Percentiles rank a stretch among this genome's conserved stretches.
Evolutionary conservation across 2,329 filamentous ascomycete species (phyloP).

Genomic region (Penicillium sp.): DNA sequence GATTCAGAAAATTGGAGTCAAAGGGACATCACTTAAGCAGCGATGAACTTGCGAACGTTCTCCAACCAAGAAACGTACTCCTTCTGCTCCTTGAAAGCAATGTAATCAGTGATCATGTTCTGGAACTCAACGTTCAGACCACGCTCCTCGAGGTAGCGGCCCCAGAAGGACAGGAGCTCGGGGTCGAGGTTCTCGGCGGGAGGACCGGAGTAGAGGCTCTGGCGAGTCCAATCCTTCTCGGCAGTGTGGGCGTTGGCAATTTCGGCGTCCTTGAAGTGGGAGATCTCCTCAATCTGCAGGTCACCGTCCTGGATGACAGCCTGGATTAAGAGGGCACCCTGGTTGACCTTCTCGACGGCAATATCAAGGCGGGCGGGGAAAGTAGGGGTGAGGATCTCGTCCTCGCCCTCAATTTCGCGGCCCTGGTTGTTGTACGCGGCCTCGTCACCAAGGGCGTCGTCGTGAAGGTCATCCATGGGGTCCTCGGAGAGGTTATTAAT

Average conservation of each 20-base stretch:
- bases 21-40: conserved; percentile 53
- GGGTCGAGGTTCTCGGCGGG: conserved; percentile 93
- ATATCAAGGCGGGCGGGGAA: conserved; percentile 84
- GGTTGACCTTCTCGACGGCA: conserved; percentile 81
- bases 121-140: conserved; percentile 85
- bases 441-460: conserved; percentile 57
- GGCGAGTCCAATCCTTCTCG: conserved; percentile 73
- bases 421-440: conserved; percentile 57
- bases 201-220: conserved; percentile 82
- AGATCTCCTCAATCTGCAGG: conserved; percentile 86
- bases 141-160: conserved; percentile 92
- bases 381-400: conserved; percentile 55
- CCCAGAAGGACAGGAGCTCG: conserved; percentile 87
- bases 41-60: conserved; percentile 81
- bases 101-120: conserved; percentile 90
- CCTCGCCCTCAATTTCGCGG: conserved; percentile 48
- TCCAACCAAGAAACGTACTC: conserved; percentile 92
- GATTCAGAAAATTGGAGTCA: not conserved
- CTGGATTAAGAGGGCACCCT: conserved; percentile 84
- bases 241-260: conserved; percentile 73
- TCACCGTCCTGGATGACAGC: conserved; percentile 81
- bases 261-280: conserved; percentile 76
- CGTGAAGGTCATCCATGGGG: conserved; percentile 53
- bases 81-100: conserved; percentile 97
- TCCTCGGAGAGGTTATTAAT: conserved; percentile 66